Evolutionary conservation across 2,329 filamentous ascomycete genomes (phyloP).

Genomic region (Davidsoniella neocaledoniae): DNA sequence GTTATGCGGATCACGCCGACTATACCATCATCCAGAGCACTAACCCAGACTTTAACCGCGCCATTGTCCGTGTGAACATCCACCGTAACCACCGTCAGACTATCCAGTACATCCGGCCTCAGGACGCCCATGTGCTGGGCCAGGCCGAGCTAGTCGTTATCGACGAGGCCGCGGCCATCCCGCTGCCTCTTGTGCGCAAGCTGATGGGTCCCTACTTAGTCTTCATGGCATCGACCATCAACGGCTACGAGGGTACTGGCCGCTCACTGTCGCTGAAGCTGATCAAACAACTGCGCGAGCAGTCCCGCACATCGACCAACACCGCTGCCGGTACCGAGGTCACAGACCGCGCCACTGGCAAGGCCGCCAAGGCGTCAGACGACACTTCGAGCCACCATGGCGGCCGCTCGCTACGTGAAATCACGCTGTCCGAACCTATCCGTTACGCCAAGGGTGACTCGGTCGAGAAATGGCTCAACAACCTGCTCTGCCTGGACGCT

Average conservation of each 20-base stretch:
- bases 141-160: conserved; percentile 93
- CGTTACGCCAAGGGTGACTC: conserved; percentile 79
- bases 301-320: conserved; percentile 48
- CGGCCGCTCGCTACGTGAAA: conserved; percentile 74
- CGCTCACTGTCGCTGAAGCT: conserved; percentile 88
- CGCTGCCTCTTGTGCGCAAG: conserved; percentile 78
- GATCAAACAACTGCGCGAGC: conserved; percentile 90
- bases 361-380: conserved; percentile 41
- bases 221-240: conserved; percentile 99
- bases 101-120: conserved; percentile 94
- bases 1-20: conserved; percentile 87
- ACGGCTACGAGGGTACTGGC: conserved; percentile 94
- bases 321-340: conserved; percentile 45
- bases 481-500: conserved; percentile 80
- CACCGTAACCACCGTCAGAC: conserved; percentile 91
- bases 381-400: conserved; percentile 37
- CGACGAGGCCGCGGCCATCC: conserved; percentile 93
- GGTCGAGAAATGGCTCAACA: conserved; percentile 95
- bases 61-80: conserved; percentile 91
- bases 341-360: conserved; percentile 65
- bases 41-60: conserved; percentile 98
- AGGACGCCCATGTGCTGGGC: conserved; percentile 86
- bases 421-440: conserved; percentile 85
- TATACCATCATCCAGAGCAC: conserved; percentile 98
- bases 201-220: conserved; percentile 93